Conservation (phyloP, 805 yeast species). For the Ogataea sp. region DNA sequence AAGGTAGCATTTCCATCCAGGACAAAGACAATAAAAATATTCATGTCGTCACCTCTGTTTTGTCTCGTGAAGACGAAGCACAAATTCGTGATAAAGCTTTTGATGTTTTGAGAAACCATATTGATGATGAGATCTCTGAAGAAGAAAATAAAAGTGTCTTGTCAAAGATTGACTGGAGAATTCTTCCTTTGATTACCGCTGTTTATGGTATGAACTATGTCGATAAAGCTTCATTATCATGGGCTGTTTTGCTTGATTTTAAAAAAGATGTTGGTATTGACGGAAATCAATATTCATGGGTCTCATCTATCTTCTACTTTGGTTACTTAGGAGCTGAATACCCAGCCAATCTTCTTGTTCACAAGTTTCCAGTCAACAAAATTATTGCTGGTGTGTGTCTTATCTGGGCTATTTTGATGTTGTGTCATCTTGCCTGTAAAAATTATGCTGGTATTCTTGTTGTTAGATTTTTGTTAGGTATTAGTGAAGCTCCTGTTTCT, state of each 20-base stretch:
- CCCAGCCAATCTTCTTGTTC: constrained; percentile 42
- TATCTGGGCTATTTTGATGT: constrained; percentile 58
- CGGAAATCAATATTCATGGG: constrained; percentile 30
- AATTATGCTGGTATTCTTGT: constrained; percentile 37
- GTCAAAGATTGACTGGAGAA: constrained; percentile 42
- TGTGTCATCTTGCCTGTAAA: constrained; percentile 38
- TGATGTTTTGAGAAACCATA: constrained; percentile 11
- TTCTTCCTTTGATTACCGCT: constrained; percentile 41
- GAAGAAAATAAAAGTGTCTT: constrained; percentile 3
- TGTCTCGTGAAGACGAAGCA: constrained; percentile 5
- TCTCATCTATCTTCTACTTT: constrained; percentile 31
- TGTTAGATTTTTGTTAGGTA: constrained; percentile 42
- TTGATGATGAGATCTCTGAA: no score
- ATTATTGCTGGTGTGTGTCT: constrained; percentile 39
- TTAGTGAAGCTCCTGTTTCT: constrained; percentile 43
- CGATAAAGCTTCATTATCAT: constrained; percentile 48
- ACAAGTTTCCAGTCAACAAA: constrained; percentile 50
- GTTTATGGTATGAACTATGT: constrained; percentile 47
- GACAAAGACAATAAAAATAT: no score
- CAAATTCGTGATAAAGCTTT: constrained; percentile 13
- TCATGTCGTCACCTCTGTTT: no score
- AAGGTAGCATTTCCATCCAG: no score
- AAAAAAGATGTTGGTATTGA: constrained; percentile 39
- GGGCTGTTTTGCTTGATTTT: constrained; percentile 51
- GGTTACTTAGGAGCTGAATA: constrained; percentile 51